Percentiles rank a stretch among this genome's conserved stretches.
These are phyloP conservation scores for Linnemannia hyalina DNA, from an alignment of 192 early-diverging fungal species.

Conservation along the genomic window DNA sequence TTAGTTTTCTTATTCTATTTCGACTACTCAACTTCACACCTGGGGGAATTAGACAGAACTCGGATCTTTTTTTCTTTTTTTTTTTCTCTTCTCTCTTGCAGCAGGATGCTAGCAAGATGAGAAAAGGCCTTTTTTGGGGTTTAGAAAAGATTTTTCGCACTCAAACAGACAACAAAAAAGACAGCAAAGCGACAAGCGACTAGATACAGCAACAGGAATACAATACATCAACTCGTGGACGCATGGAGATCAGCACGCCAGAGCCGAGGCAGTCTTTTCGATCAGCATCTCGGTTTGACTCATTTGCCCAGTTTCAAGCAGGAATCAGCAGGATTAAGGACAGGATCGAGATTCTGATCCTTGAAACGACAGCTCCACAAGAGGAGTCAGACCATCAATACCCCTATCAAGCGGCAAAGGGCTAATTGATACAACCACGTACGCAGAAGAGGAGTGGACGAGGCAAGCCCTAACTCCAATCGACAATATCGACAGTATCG, in stretches of 20 bases:
- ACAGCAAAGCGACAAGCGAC: neutral
- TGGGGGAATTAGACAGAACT: neutral
- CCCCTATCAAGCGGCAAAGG: neutral
- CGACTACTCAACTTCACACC: neutral
- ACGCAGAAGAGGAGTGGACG: neutral
- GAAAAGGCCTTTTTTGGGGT: neutral
- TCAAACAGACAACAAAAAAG: neutral
- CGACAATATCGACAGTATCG: neutral
- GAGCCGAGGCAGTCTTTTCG: neutral
- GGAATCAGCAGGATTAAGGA: constrained; percentile 3
- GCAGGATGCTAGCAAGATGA: neutral
- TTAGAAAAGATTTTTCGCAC: neutral
- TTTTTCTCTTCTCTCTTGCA: neutral
- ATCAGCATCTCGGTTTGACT: neutral
- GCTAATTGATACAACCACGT: neutral
- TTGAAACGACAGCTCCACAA: neutral
- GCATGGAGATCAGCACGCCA: neutral
- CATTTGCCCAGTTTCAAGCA: neutral
- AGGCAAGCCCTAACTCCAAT: neutral
- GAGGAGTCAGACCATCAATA: no score
- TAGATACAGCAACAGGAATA: neutral
- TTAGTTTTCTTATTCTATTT: constrained; percentile 19
- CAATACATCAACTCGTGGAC: neutral
- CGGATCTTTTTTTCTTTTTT: neutral
- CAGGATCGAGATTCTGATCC: neutral